A percentile compares a stretch with the other conserved stretches of the same genome.
Evolutionary conservation across 768 basidiomycete species (phyloP).

Genomic region (Mycena vitilis): DNA sequence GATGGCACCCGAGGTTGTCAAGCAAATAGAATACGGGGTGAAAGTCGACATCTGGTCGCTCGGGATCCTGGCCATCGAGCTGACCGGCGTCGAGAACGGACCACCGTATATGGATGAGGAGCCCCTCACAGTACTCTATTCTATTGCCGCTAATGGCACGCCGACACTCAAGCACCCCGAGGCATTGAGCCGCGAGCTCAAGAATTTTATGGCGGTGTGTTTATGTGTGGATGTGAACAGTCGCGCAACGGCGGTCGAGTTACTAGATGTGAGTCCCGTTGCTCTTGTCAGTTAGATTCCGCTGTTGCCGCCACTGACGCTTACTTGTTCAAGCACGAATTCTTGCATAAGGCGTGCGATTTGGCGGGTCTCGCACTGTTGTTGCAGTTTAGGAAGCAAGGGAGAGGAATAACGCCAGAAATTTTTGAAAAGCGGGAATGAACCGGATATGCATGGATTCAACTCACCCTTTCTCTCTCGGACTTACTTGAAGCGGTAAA

Average conservation of each 20-base stretch:
- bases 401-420: neutral
- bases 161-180: slow-evolving; percentile 98
- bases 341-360: slow-evolving; percentile 89
- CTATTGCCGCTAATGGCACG: slow-evolving; percentile 98
- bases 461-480: too few relatives aligned
- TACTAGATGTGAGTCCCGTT: slow-evolving; percentile 74
- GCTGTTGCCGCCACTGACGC: slow-evolving; percentile 18
- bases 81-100: slow-evolving; percentile 90
- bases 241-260: slow-evolving; percentile 88
- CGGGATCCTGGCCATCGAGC: slow-evolving; percentile 98
- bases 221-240: slow-evolving; percentile 96
- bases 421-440: neutral
- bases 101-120: slow-evolving; percentile 97
- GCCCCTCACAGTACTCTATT: slow-evolving; percentile 91
- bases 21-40: slow-evolving; percentile 95
- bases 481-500: too few relatives aligned
- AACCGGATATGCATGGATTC: too few relatives aligned
- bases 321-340: slow-evolving; percentile 79
- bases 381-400: slow-evolving; percentile 82
- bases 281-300: neutral
- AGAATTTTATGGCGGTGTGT: slow-evolving; percentile 96
- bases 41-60: slow-evolving; percentile 98
- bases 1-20: slow-evolving; percentile 99
- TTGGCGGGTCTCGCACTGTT: slow-evolving; percentile 86
- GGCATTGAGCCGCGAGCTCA: slow-evolving; percentile 89